These are phyloP conservation scores for Euclidium syriacum DNA, from an alignment of 345 rosid genomes.

Conservation along the genomic window DNA sequence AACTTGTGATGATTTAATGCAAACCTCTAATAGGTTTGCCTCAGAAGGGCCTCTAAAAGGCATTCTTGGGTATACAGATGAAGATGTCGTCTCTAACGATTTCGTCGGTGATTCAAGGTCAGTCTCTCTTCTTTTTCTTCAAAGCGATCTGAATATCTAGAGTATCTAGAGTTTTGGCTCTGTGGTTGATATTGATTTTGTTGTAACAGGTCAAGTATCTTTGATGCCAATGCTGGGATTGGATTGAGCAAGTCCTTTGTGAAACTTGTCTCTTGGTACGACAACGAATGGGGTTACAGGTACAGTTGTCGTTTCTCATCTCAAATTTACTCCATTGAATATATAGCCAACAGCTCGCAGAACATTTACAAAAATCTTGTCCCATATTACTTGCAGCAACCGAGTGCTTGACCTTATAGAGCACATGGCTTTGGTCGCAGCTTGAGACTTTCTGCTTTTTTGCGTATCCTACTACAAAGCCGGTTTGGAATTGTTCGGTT, in stretches of 20 bases:
- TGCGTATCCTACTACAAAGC: not conserved
- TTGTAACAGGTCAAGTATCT: slow-evolving; percentile 80
- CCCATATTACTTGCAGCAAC: slow-evolving; percentile 52
- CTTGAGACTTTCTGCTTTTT: slow-evolving; percentile 1
- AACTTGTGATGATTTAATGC: slow-evolving; percentile 10
- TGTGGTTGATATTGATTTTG: not conserved
- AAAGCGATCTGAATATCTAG: not conserved
- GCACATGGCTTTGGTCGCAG: slow-evolving; percentile 91
- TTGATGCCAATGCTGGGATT: slow-evolving; percentile 97
- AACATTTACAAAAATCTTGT: not conserved
- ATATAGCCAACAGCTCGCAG: not conserved
- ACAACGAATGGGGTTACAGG: slow-evolving; percentile 99
- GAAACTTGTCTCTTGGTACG: slow-evolving; percentile 96
- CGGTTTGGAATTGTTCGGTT: not conserved
- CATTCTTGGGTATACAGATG: slow-evolving; percentile 95
- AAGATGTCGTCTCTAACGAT: slow-evolving; percentile 95
- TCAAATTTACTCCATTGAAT: not conserved
- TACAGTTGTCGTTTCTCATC: slow-evolving; percentile 19
- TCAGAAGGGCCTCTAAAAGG: slow-evolving; percentile 87
- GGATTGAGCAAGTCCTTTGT: slow-evolving; percentile 75
- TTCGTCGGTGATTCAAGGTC: slow-evolving; percentile 90
- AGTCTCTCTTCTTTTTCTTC: slow-evolving; percentile 2
- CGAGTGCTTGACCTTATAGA: slow-evolving; percentile 94
- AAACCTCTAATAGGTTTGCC: slow-evolving; percentile 53
- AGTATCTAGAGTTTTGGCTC: not conserved